Evolutionary conservation across 208 protist genomes (phyloP).

Genomic region (Trichomonas tenax): DNA sequence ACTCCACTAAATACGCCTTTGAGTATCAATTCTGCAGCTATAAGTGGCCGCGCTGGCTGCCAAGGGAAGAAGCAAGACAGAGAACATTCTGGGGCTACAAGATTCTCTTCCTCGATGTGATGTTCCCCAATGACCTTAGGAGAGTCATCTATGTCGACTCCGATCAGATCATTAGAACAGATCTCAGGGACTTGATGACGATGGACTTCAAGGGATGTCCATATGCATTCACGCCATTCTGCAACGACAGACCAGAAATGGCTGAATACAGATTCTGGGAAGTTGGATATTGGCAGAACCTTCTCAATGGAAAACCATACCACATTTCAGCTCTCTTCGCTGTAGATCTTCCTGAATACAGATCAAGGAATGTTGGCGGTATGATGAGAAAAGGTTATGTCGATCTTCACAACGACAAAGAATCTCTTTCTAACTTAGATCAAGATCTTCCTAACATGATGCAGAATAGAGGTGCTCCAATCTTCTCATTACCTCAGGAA

Average conservation of each 20-base stretch:
- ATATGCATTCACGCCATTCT: slow-evolving; percentile 90
- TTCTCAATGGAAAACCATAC: slow-evolving; percentile 36
- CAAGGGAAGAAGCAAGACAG: slow-evolving; percentile 81
- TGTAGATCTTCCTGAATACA: slow-evolving; percentile 44
- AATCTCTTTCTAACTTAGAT: slow-evolving; percentile 35
- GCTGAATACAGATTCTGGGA: slow-evolving; percentile 55
- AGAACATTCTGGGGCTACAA: slow-evolving; percentile 98
- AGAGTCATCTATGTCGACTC: slow-evolving; percentile 93
- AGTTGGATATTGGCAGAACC: slow-evolving; percentile 28
- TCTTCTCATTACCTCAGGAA: slow-evolving; percentile 48
- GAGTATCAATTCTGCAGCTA: slow-evolving; percentile 78
- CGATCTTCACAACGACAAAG: slow-evolving; percentile 35
- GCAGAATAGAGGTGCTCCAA: slow-evolving; percentile 40
- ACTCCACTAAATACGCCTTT: slow-evolving; percentile 70
- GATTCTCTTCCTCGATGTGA: slow-evolving; percentile 95
- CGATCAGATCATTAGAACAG: slow-evolving; percentile 71
- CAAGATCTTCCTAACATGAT: slow-evolving; percentile 51
- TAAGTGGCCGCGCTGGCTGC: slow-evolving; percentile 89
- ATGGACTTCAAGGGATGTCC: slow-evolving; percentile 74
- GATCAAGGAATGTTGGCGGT: slow-evolving; percentile 33
- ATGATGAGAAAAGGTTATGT: slow-evolving; percentile 41
- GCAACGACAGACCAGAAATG: slow-evolving; percentile 68
- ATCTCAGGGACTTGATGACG: slow-evolving; percentile 78
- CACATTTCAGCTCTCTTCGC: slow-evolving; percentile 50
- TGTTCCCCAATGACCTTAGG: slow-evolving; percentile 85